These are phyloP conservation scores for Xylaria sp. DNA, from an alignment of 2,329 filamentous ascomycete genomes.

Conservation along the genomic window DNA sequence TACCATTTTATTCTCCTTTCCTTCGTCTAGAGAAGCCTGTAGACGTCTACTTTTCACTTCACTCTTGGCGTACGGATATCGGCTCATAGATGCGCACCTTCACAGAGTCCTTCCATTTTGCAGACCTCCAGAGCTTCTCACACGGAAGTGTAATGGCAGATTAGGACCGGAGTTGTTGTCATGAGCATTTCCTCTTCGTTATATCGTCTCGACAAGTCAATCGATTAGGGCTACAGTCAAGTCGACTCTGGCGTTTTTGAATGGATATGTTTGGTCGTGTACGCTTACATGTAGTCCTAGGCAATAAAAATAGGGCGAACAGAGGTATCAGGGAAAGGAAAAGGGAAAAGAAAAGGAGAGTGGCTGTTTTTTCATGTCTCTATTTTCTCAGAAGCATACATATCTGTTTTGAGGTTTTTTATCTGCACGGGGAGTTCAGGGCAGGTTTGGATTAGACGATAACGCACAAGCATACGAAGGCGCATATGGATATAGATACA, in stretches of 20 bases:
- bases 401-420: background rate
- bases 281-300: slow-evolving; percentile 3
- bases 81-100: background rate
- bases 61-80: background rate
- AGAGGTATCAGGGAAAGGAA: background rate
- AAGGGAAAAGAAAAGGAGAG: background rate
- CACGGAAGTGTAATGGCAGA: background rate
- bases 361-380: background rate
- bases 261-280: slow-evolving; percentile 2
- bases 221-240: background rate
- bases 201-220: background rate
- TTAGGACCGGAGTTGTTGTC: background rate
- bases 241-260: background rate
- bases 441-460: background rate
- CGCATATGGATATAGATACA: slow-evolving; percentile 23
- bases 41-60: background rate
- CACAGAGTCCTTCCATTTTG: background rate
- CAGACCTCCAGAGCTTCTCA: background rate
- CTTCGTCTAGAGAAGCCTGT: background rate
- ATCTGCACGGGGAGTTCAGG: slow-evolving; percentile 1
- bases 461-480: slow-evolving; percentile 15
- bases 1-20: background rate
- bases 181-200: background rate
- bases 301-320: slow-evolving; percentile 4
- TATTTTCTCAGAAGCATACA: background rate